Evolutionary conservation across 1,284 basidiomycete genomes (phyloP).

Genomic region (Psilocybe mexicana): DNA sequence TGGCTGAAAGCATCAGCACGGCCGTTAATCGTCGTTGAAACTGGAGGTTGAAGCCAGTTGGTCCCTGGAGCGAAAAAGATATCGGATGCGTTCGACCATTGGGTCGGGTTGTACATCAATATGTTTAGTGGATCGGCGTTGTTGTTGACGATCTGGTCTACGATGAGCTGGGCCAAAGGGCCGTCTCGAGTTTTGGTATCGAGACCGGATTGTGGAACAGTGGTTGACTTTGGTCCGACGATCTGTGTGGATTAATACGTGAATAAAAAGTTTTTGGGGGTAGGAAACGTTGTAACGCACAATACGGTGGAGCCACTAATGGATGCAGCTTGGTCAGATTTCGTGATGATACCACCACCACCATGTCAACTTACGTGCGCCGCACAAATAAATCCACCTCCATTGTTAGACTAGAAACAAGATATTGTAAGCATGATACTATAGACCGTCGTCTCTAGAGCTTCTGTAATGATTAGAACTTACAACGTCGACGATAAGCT

Average conservation of each 20-base stretch:
- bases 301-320: constrained; percentile 62
- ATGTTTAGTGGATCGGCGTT: constrained; percentile 45
- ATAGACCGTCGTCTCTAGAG: too few relatives aligned
- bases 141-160: constrained; percentile 42
- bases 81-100: constrained; percentile 51
- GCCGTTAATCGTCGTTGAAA: constrained; percentile 45
- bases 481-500: constrained; percentile 60
- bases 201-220: constrained; percentile 57
- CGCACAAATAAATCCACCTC: constrained; percentile 62
- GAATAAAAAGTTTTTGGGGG: neutral
- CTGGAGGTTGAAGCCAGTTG: constrained; percentile 53
- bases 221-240: constrained; percentile 52
- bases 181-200: constrained; percentile 56
- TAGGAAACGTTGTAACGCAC: constrained; percentile 33
- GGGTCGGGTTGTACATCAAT: constrained; percentile 52
- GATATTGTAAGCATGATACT: neutral
- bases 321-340: neutral
- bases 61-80: constrained; percentile 41
- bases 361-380: constrained; percentile 48
- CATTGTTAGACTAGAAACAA: constrained; percentile 52
- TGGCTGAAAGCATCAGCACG: constrained; percentile 50
- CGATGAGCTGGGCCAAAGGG: constrained; percentile 54
- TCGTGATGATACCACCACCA: neutral
- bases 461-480: constrained; percentile 17
- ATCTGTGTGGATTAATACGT: constrained; percentile 38